Percentiles rank a stretch among this genome's conserved stretches.
phyloP scores from a whole-genome alignment of 225 moss, liverwort and hornwort genomes.

The Physcomitrium patens region DNA sequence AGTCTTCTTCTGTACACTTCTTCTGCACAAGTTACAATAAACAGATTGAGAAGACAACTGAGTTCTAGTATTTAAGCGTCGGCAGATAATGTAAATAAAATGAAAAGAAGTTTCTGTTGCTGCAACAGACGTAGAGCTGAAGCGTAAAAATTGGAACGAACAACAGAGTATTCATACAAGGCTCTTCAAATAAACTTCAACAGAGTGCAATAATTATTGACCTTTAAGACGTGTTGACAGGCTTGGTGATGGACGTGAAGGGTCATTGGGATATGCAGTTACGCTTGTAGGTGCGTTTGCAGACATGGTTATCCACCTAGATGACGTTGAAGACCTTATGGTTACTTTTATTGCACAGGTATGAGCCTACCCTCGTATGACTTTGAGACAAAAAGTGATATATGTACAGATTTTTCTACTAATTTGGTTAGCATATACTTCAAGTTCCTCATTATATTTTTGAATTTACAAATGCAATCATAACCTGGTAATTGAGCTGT shows the following conservation, averaged over 20 bases:
- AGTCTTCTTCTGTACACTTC: not conserved
- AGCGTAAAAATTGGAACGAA: not conserved
- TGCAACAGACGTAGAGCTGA: not conserved
- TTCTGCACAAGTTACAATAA: not conserved
- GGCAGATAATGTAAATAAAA: conserved; percentile 1
- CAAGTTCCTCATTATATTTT: conserved; percentile 4
- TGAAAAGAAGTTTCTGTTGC: conserved; percentile 14
- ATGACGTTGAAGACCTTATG: conserved; percentile 86
- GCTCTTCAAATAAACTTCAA: not conserved
- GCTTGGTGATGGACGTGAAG: conserved; percentile 73
- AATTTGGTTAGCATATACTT: not conserved
- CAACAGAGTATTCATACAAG: not conserved
- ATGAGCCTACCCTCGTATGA: conserved; percentile 18
- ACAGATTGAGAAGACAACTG: not conserved
- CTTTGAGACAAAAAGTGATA: not conserved
- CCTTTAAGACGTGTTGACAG: conserved; percentile 40
- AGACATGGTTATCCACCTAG: conserved; percentile 82
- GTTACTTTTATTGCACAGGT: conserved; percentile 95
- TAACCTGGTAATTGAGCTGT: not conserved
- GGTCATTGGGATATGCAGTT: conserved; percentile 82
- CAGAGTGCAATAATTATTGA: conserved; percentile 1
- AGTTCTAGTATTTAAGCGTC: not conserved
- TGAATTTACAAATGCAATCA: conserved; percentile 16
- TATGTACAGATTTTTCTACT: conserved; percentile 5
- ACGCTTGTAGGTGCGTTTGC: conserved; percentile 89